These are phyloP conservation scores for Pleoardoris graminearum DNA, from an alignment of 2,329 filamentous ascomycete genomes.

Conservation along the genomic window DNA sequence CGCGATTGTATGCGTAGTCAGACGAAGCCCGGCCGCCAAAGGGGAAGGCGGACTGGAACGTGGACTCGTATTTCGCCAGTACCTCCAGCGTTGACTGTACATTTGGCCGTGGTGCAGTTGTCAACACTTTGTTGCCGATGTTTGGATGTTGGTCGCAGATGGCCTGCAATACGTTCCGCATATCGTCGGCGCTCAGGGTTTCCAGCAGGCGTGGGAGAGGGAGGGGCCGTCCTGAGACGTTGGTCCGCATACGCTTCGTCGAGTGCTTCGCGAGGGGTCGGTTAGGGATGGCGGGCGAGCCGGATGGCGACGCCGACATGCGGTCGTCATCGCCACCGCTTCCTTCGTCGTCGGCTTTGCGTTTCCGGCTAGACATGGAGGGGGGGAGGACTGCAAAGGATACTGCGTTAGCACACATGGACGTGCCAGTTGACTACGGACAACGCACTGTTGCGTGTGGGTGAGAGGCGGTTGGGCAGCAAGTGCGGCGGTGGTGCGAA, in stretches of 20 bases:
- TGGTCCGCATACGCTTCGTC: constrained; percentile 68
- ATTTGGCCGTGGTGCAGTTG: constrained; percentile 83
- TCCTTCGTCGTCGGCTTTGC: constrained; percentile 79
- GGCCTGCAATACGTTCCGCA: constrained; percentile 83
- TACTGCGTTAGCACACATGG: constrained; percentile 13
- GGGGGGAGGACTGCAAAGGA: constrained; percentile 37
- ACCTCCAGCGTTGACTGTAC: constrained; percentile 79
- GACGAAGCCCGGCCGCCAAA: constrained; percentile 81
- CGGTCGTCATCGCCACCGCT: constrained; percentile 68
- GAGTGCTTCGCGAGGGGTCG: constrained; percentile 62
- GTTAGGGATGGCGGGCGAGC: constrained; percentile 74
- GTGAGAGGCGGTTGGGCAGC: constrained; percentile 60
- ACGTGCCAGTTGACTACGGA: constrained; percentile 10
- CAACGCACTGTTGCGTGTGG: constrained; percentile 61
- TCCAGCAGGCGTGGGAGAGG: constrained; percentile 81
- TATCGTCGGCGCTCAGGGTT: constrained; percentile 82
- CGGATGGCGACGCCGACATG: constrained; percentile 86
- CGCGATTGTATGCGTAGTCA: constrained; percentile 93
- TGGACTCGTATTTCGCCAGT: constrained; percentile 77
- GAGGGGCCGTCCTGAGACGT: constrained; percentile 68
- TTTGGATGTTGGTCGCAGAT: constrained; percentile 89
- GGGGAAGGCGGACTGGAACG: constrained; percentile 78
- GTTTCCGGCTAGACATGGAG: constrained; percentile 66
- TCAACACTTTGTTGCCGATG: constrained; percentile 81
- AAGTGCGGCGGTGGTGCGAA: constrained; percentile 65